Conservation (phyloP, 257 asterid genomes). For the Rehmannia glutinosa region DNA sequence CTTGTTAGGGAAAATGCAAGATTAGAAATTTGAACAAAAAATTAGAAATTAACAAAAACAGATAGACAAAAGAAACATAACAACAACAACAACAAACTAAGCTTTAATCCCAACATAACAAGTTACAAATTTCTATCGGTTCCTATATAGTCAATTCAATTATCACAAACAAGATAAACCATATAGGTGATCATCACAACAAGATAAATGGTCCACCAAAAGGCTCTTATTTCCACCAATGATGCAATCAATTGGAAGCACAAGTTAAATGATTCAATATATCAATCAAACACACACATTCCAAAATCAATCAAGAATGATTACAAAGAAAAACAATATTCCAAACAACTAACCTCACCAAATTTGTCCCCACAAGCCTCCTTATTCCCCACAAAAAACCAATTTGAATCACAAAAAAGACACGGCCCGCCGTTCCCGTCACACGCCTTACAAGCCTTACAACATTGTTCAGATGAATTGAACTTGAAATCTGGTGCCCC, state of each 20-base stretch:
- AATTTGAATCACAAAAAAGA: slow-evolving; percentile 86
- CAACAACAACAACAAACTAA: no score
- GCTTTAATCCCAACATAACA: no score
- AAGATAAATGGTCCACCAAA: neutral
- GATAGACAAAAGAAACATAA: neutral
- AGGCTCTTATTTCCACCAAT: neutral
- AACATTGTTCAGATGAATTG: slow-evolving; percentile 67
- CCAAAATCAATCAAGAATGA: neutral
- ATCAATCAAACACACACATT: slow-evolving; percentile 9
- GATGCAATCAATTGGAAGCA: neutral
- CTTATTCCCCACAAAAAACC: slow-evolving; percentile 87
- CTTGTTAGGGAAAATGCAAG: neutral
- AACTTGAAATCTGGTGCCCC: slow-evolving; percentile 94
- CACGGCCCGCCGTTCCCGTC: slow-evolving; percentile 85
- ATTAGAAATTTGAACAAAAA: neutral
- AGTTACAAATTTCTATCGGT: neutral
- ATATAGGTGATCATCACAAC: slow-evolving; percentile 9
- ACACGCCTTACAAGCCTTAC: slow-evolving; percentile 76
- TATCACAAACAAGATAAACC: no score
- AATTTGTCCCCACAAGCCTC: slow-evolving; percentile 70
- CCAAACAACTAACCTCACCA: slow-evolving; percentile 65
- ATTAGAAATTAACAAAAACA: no score
- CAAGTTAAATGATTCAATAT: neutral
- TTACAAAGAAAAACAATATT: neutral
- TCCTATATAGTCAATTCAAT: neutral